Conservation (phyloP, 768 basidiomycete genomes). For the Chalciporus chontae region DNA sequence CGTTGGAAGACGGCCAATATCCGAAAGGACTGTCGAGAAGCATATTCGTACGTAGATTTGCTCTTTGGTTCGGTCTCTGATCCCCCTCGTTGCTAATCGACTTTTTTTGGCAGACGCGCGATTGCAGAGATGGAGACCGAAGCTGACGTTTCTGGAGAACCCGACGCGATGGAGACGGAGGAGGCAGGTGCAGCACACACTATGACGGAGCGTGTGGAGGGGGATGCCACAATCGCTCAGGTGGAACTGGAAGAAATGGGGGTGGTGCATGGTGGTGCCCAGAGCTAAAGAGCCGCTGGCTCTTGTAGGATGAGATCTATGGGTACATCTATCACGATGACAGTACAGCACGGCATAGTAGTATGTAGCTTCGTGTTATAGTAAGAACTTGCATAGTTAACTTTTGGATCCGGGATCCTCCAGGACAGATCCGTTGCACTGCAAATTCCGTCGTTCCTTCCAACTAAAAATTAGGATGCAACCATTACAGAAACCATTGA, state of each 20-base stretch:
- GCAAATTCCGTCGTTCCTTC: too few relatives aligned
- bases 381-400: background rate
- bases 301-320: slow-evolving; percentile 11
- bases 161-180: slow-evolving; percentile 5
- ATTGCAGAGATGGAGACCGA: slow-evolving; percentile 46
- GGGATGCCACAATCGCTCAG: background rate
- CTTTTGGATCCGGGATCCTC: background rate
- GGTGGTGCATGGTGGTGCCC: background rate
- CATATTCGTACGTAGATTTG: slow-evolving; percentile 51
- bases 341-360: background rate
- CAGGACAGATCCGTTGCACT: too few relatives aligned
- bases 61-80: background rate
- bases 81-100: background rate
- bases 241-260: background rate
- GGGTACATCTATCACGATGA: slow-evolving; percentile 1
- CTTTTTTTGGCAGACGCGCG: slow-evolving; percentile 33
- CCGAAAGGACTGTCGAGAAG: slow-evolving; percentile 55
- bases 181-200: background rate
- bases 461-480: too few relatives aligned
- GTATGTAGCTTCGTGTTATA: background rate
- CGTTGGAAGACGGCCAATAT: slow-evolving; percentile 54
- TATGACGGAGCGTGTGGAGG: background rate
- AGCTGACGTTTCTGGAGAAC: slow-evolving; percentile 14
- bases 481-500: too few relatives aligned
- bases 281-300: background rate